Base-by-base conservation (phyloP, 768 basidiomycete genomes). In the Leccinellum rugosiceps region DNA sequence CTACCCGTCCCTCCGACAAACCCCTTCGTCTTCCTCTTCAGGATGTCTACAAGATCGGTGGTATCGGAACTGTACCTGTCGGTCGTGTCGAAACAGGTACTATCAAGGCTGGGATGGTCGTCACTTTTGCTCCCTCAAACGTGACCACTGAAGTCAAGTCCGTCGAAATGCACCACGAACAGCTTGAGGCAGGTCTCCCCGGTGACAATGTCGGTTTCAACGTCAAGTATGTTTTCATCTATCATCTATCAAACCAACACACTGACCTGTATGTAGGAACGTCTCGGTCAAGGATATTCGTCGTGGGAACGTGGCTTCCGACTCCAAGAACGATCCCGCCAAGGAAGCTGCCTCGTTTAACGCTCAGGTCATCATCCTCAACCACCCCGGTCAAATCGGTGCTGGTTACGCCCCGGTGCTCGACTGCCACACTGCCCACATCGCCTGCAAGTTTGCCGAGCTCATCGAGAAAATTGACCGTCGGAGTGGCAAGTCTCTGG, bases 71-170 rank as follows among this genome's bases (percentile, higher is more conserved):
- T 69, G 97, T 99, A 72, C 97, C 97, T 76, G 97, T 99, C 80
- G 97, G 97, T 76, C 97, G 97, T 92, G 97, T 99, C 68, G 97
- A 99, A 84, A 99, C 97, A 73, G 97, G 97, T 88, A 74, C 93
- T 78, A 98, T 99, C 86, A 97, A 97, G 84, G 92, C 95, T 70
- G 96, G 96, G 77, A 99, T 98, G 96, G 82, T 99, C 69, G 97
- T 97, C 76, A 86, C 80, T 74, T 99, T 98, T 75, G 96, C 96
- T 65, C 96, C 96, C 60, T 76, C 94, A 62, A 94, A 94, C 80
- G 96, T 99, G 72, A 98, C 94, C 78, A 99, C 97, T 80, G 97
- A 99, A 93, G 97, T 99, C 84, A 98, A 98, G 88, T 98, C 97
- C 69, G 94, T 97, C 76, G 95, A 98, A 81, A 98, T 98, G 96